These are phyloP conservation scores for Plasmodium coatneyi DNA, from an alignment of 169 alveolate species.

Conservation along the genomic window DNA sequence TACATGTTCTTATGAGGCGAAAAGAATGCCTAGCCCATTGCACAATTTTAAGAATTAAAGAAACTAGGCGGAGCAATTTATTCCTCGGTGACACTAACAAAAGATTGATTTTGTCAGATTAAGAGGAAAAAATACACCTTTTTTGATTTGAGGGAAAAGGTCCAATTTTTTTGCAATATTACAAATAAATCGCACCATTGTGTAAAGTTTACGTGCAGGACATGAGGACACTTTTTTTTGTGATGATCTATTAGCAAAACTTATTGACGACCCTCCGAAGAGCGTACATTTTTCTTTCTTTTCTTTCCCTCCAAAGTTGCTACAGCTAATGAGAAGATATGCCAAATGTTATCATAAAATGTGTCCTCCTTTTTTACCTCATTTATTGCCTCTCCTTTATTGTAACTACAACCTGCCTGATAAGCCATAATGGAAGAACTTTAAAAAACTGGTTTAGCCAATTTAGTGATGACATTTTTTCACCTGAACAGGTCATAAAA, in stretches of 20 bases:
- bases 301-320: neutral
- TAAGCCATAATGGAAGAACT: slow-evolving; percentile 4
- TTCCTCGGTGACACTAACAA: neutral
- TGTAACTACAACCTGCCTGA: neutral
- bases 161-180: neutral
- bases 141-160: neutral
- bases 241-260: neutral
- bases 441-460: slow-evolving; percentile 15
- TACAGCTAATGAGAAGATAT: slow-evolving; percentile 8
- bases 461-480: slow-evolving; percentile 2
- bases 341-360: slow-evolving; percentile 8
- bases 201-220: neutral
- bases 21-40: neutral
- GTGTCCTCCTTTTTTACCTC: neutral
- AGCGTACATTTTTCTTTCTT: neutral
- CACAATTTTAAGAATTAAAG: neutral
- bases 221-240: neutral
- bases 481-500: slow-evolving; percentile 21
- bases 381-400: slow-evolving; percentile 13
- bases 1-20: neutral
- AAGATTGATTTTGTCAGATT: neutral
- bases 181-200: neutral
- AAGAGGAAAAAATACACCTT: neutral
- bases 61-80: neutral
- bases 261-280: neutral